Base-by-base conservation (phyloP, 768 basidiomycete species). In the Suillus occidentalis region DNA sequence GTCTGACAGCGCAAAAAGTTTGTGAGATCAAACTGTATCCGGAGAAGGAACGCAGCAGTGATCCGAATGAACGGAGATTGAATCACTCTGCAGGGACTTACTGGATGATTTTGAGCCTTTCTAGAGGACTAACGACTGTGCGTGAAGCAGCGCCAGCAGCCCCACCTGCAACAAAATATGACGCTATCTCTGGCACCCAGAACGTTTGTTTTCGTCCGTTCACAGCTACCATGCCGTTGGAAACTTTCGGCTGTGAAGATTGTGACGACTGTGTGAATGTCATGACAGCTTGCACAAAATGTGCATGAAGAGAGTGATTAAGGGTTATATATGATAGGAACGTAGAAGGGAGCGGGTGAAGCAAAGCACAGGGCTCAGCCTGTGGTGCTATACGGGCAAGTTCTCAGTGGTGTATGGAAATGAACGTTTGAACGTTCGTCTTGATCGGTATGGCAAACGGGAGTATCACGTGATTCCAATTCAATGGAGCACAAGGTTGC, bases 91-190 rank as follows among this genome's bases (percentile, higher is more conserved):
- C 7, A 53, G 56, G 22, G 40, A 83, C 92, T 72, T 70, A 96
- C 95, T 96, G 90, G 66, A 99, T 97, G 72, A 99, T 98, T 78
- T 99, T 99, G 62, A 99, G 82, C 65, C 97, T 81, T 72, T 98
- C 95, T 16, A 98, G 76, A 12, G 96, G 97, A 69, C 88, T 90
- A 58, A 99, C 97, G 16, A 97, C 92, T 2, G 96, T 97, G 62
- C 96, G 82, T 65, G 91, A 94, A 10, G 93, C 88, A 42, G 86
- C 85, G 36, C 85, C 85, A 39, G 85, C 85, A 61, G 82, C 63
- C 37, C 85, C 85, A 42, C 85, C 85, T 1, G 86, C 85, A 64
- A 86, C 77, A 70, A 86, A 86, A 69, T 85, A 86, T 53, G 82
- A 76, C n/a, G 72, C 64, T 45, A 76, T 67, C 40, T 77, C 73